Percentiles rank a stretch among this genome's conserved stretches.
These are phyloP conservation scores for Vigna mungo DNA, from an alignment of 306 rosid genomes.

Conservation along the genomic window DNA sequence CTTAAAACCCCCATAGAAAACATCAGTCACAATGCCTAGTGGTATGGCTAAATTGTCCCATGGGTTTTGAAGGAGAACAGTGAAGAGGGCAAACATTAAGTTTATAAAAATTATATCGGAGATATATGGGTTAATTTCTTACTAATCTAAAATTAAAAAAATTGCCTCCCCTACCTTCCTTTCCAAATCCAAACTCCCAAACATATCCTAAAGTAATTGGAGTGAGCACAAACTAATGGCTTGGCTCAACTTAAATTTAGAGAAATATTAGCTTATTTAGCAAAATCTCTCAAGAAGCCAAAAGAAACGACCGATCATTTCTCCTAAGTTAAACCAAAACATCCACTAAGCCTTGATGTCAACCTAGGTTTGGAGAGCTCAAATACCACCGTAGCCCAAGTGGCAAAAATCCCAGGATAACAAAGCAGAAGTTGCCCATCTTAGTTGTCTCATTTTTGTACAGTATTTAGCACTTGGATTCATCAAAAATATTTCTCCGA, in stretches of 20 bases:
- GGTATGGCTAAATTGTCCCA: constrained; percentile 2
- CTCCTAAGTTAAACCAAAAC: constrained; percentile 1
- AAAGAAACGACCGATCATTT: not conserved
- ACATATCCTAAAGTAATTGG: constrained; percentile 4
- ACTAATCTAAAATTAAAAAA: not conserved
- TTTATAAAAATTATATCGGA: not conserved
- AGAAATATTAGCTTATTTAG: constrained; percentile 6
- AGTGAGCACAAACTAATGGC: not conserved
- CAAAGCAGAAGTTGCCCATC: constrained; percentile 43
- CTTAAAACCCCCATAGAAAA: not conserved
- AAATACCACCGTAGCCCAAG: constrained; percentile 31
- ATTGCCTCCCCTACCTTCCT: not conserved
- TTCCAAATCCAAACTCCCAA: not conserved
- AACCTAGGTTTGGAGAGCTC: constrained; percentile 25
- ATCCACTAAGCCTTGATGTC: constrained; percentile 12
- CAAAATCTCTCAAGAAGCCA: not conserved
- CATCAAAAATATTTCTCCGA: constrained; percentile 39
- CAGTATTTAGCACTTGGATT: constrained; percentile 40
- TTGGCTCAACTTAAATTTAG: not conserved
- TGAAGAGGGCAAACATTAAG: not conserved
- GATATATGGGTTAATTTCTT: not conserved
- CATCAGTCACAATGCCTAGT: not conserved
- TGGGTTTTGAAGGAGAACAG: not conserved
- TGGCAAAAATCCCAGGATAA: constrained; percentile 31
- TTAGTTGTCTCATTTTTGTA: constrained; percentile 35